Base-by-base conservation (phyloP, 2,329 filamentous ascomycete species). In the Nannizziopsis barbatae region DNA sequence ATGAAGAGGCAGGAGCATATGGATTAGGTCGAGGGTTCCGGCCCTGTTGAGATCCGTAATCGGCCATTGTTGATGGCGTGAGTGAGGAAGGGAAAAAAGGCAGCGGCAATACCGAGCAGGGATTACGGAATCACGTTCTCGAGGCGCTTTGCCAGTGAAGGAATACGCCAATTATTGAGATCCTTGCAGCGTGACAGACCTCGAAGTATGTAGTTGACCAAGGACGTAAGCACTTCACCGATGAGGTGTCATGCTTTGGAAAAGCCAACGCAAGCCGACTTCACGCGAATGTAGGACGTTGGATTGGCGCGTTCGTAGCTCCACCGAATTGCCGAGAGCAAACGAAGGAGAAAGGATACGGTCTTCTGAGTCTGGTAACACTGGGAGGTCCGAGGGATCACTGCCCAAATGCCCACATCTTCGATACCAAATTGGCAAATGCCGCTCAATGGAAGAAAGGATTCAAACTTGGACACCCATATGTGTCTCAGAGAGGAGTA, bases 21-120 rank as follows among this genome's bases (percentile, higher is more conserved):
- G 68, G 67, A 51, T 64, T 63, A 53, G 72, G 65, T 63, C 76
- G 70, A 66, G 79, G 74, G 60, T 75, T 73, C 64, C 79, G 73
- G 58, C 77, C 76, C 64, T 79, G 75, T 62, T 80, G 79, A 56
- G 74, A 66, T 62, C 75, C 70, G 68, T 81, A 77, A 64, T 83
- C 79, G 63, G 80, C 79, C 80, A 80, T 80, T 27, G 38, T 30
- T 6, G 15, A 47, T 11, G 32, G 27, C 5, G 32, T 18, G 35
- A 17, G 27, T 38, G 27, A 18, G 15, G 4, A 37, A 18, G 15
- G 4, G 8, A 44, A 31, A 15, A 33, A 22, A 12, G 17, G 35
- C n/a, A 9, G 20, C 12, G 22, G 22, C 22, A 27, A 27, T 7
- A 27, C 22, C 22, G 22, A 27, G 22, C 7, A 47, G 0, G 9